Evolutionary conservation across 495 filamentous ascomycete genomes (phyloP).

Genomic region (Trichoderma asperelloides): DNA sequence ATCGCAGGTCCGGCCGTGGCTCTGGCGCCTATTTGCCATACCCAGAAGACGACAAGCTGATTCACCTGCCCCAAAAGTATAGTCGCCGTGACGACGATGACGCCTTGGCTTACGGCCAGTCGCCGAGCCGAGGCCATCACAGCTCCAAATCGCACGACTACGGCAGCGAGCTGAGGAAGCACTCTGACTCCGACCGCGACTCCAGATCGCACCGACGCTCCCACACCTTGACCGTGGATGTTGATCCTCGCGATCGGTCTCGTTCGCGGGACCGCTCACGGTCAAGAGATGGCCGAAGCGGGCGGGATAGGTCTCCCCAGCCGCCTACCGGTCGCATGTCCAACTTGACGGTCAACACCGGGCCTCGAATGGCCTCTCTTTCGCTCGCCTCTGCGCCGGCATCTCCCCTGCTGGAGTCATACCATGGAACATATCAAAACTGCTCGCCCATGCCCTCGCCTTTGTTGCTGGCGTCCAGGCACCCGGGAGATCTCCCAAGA

Average conservation of each 20-base stretch:
- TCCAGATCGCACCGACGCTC: conserved; percentile 17
- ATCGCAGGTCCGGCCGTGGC: neutral
- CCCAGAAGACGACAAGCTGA: conserved; percentile 10
- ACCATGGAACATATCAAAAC: conserved; percentile 88
- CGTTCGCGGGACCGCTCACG: neutral
- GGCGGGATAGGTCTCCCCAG: conserved; percentile 35
- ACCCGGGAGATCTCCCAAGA: conserved; percentile 20
- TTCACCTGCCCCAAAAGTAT: conserved; percentile 3
- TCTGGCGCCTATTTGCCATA: conserved; percentile 7
- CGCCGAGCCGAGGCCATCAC: conserved; percentile 13
- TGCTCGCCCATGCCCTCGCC: conserved; percentile 93
- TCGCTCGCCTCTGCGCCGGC: conserved; percentile 53
- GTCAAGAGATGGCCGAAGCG: conserved; percentile 11
- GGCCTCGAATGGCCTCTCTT: conserved; percentile 24
- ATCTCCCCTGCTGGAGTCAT: conserved; percentile 84
- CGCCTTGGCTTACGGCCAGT: conserved; percentile 36
- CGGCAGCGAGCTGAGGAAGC: conserved; percentile 13
- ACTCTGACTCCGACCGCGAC: conserved; percentile 10
- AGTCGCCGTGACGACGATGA: conserved; percentile 21
- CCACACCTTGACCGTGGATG: conserved; percentile 30
- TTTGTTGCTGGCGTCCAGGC: conserved; percentile 33
- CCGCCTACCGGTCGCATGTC: conserved; percentile 42
- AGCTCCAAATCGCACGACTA: conserved; percentile 15
- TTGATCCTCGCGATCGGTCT: conserved; percentile 14
- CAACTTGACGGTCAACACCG: conserved; percentile 32